Evolutionary conservation across 352 stramenopile species (phyloP), one percentile per base, ranked within the genome.

Genomic region (Pseudoperonospora humuli): DNA sequence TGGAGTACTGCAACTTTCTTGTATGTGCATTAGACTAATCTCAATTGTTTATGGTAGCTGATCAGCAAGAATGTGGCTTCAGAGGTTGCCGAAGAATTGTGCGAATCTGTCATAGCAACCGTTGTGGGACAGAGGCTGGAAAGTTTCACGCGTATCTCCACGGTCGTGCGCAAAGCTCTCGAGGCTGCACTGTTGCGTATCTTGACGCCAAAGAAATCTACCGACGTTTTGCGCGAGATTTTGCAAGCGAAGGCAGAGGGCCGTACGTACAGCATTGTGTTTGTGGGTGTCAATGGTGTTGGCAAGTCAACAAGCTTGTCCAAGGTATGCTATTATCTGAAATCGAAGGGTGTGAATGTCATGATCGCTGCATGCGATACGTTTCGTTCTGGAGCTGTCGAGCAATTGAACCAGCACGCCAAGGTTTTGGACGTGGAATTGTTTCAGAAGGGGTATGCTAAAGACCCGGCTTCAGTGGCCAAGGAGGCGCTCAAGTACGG

Each of bases 281-380:
- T 99, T 62, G 91, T 98, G 11, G 96, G 96, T 24, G 97, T 99
- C 24, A 99, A 99, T 65, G 96, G 96, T 39, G 93, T 98, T 33
- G 95, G 96, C 49, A 99, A 99, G 69, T 97, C 86, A n/a, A 99
- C 96, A 5, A 97, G 83, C 47, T 68, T 99, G 31, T 96, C 96
- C 38, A 99, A 99, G 65, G 89, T 99, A 45, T 96, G 91, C 47
- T 99, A 98, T 73, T 98, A 98, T 64, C 80, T 99, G 32, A 98
- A 99, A 67, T 88, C 84, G 9, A 97, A 98, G 59, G 95, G 94
- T 31, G 73, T 98, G 45, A 96, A 96, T 35, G 80, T 96, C 20
- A 73, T 98, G 51, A 92, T 99, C 24, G 95, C 95, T 33, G 96
- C 96, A 1, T 98, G 96, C 51, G 96, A 99, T 70, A 99, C 96